Percentiles rank a stretch among this genome's conserved stretches.
phyloP scores from a whole-genome alignment of 495 filamentous ascomycete species.

The Aspergillus steynii region DNA sequence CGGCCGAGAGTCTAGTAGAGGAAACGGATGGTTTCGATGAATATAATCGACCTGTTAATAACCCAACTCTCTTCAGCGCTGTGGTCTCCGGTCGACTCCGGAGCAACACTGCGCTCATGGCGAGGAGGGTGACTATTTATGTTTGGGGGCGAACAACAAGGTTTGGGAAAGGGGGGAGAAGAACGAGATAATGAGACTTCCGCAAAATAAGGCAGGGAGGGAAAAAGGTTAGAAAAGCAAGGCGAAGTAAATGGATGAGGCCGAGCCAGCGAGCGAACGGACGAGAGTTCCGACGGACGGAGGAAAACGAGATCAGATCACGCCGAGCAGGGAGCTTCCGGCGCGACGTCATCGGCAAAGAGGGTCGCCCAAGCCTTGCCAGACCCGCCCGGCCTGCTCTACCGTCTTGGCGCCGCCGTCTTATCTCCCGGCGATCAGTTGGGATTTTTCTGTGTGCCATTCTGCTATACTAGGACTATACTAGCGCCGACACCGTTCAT shows the following conservation, averaged over 20 bases:
- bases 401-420: slow-evolving; percentile 12
- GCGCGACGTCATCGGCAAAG: slow-evolving; percentile 8
- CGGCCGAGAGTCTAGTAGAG: slow-evolving; percentile 14
- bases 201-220: not conserved
- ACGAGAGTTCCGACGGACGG: not conserved
- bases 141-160: not conserved
- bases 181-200: not conserved
- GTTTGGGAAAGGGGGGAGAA: not conserved
- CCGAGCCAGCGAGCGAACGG: not conserved
- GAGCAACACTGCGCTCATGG: slow-evolving; percentile 43
- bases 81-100: slow-evolving; percentile 36
- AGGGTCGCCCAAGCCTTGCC: slow-evolving; percentile 13
- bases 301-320: not conserved
- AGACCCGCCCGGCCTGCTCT: slow-evolving; percentile 14
- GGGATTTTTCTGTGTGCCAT: no score
- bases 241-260: not conserved
- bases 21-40: slow-evolving; percentile 16
- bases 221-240: not conserved
- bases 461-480: no score
- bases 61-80: slow-evolving; percentile 34
- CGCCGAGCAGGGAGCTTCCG: slow-evolving; percentile 11
- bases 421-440: not conserved
- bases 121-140: slow-evolving; percentile 13
- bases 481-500: no score
- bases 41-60: slow-evolving; percentile 25